Base-by-base conservation (phyloP, 306 rosid genomes). In the Cicer pinnatifidum region DNA sequence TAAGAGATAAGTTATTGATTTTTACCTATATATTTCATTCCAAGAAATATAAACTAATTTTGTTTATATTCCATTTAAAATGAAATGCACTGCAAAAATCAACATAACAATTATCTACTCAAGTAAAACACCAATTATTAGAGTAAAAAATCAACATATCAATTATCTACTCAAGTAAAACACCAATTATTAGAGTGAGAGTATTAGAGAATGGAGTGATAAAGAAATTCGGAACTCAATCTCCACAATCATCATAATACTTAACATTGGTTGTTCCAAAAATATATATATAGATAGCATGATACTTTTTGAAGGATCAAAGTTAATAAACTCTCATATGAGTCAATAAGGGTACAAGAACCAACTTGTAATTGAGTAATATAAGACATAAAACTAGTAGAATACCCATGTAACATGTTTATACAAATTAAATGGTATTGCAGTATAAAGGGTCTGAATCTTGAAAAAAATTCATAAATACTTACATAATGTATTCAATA, bases 401-500 rank as follows among this genome's bases (percentile, higher is more conserved):
- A 50, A 62, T 73, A 54, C 35, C 43, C 45, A 66, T 48, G 69
- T 41, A 67, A 71, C 37, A 66, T 59, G 79, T 72, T 69, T 58
- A 23, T 59, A 76, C 17, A 56, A 66, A 54, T 68, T 68, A n/a
- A 69, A 69, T 56, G 41, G 54, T 73, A 61, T 72, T 59, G 20
- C 77, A 45, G 74, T 84, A 71, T 77, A 50, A 68, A 13, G 62
- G 63, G 43, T 75, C 70, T 23, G 20, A 28, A 67, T 37, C 50
- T 35, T 16, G 40, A 41, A 40, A 67, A 48, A 61, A 69, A 33
- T 35, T 53, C 48, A 69, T 75, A 78, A 52, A 74, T 81, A 78
- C 75, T 72, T 84, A 77, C 82, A 84, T 15, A 80, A 28, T 48
- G 66, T 75, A 79, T 48, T 67, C 4, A 70, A 57, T 73, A 51